Base-by-base conservation (phyloP, 345 rosid genomes). In the Aegle marmelos region DNA sequence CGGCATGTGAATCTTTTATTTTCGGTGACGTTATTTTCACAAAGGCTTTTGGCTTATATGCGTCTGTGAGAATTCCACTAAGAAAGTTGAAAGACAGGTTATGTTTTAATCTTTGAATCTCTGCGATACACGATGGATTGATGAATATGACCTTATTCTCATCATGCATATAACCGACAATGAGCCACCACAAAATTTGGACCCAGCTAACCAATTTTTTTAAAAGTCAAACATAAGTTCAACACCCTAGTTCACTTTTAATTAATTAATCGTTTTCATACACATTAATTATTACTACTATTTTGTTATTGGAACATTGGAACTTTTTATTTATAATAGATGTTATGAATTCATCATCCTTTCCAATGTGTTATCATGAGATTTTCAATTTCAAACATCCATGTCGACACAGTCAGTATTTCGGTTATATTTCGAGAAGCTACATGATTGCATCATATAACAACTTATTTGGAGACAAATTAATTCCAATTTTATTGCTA, bases 1-100 rank as follows among this genome's bases (percentile, higher is more conserved):
- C 48, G 9, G 48, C 9, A 41, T 0, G 16, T 41, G 48, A 41
- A 41, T 11, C 0, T 45, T 45, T 45, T 39, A 9, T 2, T 37
- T 8, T 37, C 9, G 7, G 41, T 39, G 45, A 39, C 45, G 45
- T 2, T 39, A 39, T 39, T 39, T 9, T 39, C 57, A 53, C 16
- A 10, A 45, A 75, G 50, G 37, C 22, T 13, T 72, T 24, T 14
- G 25, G 14, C 13, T 33, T 48, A 34, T 33, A 25, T 73, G 82
- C 36, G 75, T 33, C 45, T 2, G 82, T 45, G 78, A 74, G 17
- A 25, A 50, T 69, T 25, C 76, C 79, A 80, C 59, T 69, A 41
- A 28, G n/a, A 17, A 21, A 53, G 22, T 53, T 5, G 57, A 17
- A 19, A 0, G 22, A 5, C 57, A 53, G 13, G 5, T 17, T 22